Conservation (phyloP, 768 basidiomycete genomes). For the Suillus sp. region DNA sequence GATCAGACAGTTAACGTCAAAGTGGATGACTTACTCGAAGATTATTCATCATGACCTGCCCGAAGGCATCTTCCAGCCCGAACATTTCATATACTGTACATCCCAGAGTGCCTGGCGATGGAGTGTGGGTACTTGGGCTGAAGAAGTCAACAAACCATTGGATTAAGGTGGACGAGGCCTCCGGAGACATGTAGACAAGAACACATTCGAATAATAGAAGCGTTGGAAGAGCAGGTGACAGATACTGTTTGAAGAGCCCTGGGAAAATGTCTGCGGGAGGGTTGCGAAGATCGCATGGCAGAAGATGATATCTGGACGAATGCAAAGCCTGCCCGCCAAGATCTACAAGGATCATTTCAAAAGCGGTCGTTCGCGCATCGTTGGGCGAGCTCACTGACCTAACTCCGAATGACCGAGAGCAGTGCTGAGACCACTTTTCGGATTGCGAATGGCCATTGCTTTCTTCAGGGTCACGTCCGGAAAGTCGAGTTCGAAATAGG, state of each 20-base stretch:
- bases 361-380: constrained; percentile 18
- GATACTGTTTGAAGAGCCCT: constrained; percentile 35
- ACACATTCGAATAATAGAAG: constrained; percentile 93
- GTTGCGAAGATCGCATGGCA: constrained; percentile 76
- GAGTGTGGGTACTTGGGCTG: constrained; percentile 10
- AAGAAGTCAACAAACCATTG: constrained; percentile 72
- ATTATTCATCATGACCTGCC: constrained; percentile 90
- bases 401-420: constrained; percentile 22
- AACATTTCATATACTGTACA: constrained; percentile 93
- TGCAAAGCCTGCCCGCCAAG: constrained; percentile 64
- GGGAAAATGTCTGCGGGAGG: constrained; percentile 53
- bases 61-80: constrained; percentile 83
- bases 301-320: constrained; percentile 62
- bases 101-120: constrained; percentile 37
- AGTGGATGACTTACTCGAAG: constrained; percentile 55
- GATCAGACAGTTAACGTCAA: not conserved
- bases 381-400: constrained; percentile 3
- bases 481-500: constrained; percentile 92
- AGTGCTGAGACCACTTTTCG: constrained; percentile 43
- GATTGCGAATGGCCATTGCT: constrained; percentile 73
- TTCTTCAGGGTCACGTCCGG: constrained; percentile 83
- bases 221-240: constrained; percentile 72
- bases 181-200: constrained; percentile 80
- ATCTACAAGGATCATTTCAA: constrained; percentile 55
- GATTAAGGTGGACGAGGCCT: constrained; percentile 58